A percentile compares a stretch with the other conserved stretches of the same genome.
phyloP scores from a whole-genome alignment of 2,329 filamentous ascomycete genomes.

The Coniochaeta ligniaria region DNA sequence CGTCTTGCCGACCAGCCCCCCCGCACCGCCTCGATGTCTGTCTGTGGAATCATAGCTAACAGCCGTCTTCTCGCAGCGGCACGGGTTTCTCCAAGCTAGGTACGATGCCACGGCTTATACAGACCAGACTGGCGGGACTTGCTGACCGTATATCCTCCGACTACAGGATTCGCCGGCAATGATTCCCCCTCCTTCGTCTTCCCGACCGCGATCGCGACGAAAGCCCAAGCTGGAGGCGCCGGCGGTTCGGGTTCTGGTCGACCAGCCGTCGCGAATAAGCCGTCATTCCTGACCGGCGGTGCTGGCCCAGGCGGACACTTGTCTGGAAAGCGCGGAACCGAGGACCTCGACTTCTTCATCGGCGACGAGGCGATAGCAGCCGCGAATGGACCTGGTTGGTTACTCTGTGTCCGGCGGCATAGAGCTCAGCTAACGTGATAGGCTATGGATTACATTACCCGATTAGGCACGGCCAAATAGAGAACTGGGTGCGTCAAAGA shows the following conservation, averaged over 20 bases:
- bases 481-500: conserved; percentile 74
- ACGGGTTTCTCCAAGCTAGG: conserved; percentile 99
- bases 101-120: conserved; percentile 34
- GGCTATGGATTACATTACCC: conserved; percentile 97
- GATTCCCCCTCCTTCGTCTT: conserved; percentile 99
- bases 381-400: conserved; percentile 69
- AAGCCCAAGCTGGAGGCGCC: conserved; percentile 64
- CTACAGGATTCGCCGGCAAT: conserved; percentile 90
- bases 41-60: conserved; percentile 25
- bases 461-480: conserved; percentile 94
- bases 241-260: conserved; percentile 78
- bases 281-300: conserved; percentile 87
- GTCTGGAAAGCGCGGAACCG: conserved; percentile 87
- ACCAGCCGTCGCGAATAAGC: conserved; percentile 88
- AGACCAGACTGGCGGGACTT: neutral
- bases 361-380: conserved; percentile 91
- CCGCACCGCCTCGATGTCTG: conserved; percentile 13
- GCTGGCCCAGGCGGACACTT: conserved; percentile 77
- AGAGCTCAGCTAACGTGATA: conserved; percentile 23
- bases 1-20: conserved; percentile 19
- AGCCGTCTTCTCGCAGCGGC: conserved; percentile 56
- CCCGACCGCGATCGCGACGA: conserved; percentile 96
- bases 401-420: neutral
- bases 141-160: neutral
- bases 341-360: conserved; percentile 98